Conservation (phyloP, 495 filamentous ascomycete genomes). For the Hypomontagnella submonticulosa region DNA sequence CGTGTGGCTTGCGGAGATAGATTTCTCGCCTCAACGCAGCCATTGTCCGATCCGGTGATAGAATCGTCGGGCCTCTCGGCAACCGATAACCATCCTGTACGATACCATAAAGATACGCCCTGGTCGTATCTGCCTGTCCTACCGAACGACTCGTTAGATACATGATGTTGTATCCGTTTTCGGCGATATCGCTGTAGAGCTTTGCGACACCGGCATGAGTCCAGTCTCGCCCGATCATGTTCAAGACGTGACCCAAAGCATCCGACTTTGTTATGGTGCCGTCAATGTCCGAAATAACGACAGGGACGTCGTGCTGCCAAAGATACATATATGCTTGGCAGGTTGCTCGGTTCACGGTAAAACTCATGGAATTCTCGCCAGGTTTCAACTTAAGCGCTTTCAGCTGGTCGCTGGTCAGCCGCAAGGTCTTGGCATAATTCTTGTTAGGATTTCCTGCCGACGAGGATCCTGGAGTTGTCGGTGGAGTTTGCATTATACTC, state of each 20-base stretch:
- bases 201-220: conserved; percentile 97
- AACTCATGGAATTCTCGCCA: conserved; percentile 91
- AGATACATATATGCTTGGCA: conserved; percentile 93
- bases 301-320: conserved; percentile 88
- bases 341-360: conserved; percentile 93
- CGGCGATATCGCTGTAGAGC: conserved; percentile 92
- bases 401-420: conserved; percentile 95
- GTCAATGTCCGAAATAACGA: conserved; percentile 98
- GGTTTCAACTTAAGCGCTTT: conserved; percentile 84
- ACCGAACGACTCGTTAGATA: conserved; percentile 96
- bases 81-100: conserved; percentile 86
- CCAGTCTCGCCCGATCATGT: conserved; percentile 98
- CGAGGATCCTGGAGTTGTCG: conserved; percentile 74
- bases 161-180: conserved; percentile 98
- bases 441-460: conserved; percentile 72
- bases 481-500: conserved; percentile 75
- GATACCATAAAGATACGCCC: conserved; percentile 90
- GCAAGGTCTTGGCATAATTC: conserved; percentile 96
- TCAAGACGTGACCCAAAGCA: conserved; percentile 95
- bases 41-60: conserved; percentile 94
- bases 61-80: conserved; percentile 90
- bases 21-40: conserved; percentile 94
- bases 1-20: conserved; percentile 94
- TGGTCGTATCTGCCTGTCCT: conserved; percentile 90
- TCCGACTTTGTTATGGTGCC: conserved; percentile 99